These are phyloP conservation scores for Dipodascus albidus DNA, from an alignment of 805 yeast genomes.

Conservation along the genomic window DNA sequence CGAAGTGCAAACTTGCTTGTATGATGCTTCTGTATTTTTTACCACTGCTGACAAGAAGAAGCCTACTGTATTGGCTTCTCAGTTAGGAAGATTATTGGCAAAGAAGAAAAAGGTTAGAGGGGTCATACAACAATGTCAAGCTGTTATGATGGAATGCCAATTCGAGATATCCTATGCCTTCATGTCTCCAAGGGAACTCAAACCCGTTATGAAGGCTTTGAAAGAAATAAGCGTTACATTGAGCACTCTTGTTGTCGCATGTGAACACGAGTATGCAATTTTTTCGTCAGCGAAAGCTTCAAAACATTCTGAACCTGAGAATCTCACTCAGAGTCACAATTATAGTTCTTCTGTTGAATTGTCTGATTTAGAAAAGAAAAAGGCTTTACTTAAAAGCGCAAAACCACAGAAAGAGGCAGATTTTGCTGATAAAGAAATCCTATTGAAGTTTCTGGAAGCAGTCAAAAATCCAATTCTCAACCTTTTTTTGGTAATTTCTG, in stretches of 20 bases:
- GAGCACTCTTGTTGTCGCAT: slow-evolving; percentile 36
- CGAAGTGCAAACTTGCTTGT: slow-evolving; percentile 31
- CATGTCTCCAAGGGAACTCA: slow-evolving; percentile 33
- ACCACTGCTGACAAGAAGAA: slow-evolving; percentile 5
- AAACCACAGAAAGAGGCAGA: slow-evolving; percentile 26
- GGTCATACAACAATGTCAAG: slow-evolving; percentile 27
- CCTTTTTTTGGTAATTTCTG: slow-evolving; percentile 27
- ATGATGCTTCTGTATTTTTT: slow-evolving; percentile 31
- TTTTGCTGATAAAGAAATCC: slow-evolving; percentile 26
- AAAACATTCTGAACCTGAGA: neutral
- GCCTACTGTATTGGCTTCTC: slow-evolving; percentile 12
- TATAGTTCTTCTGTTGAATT: neutral
- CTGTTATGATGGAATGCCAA: slow-evolving; percentile 35
- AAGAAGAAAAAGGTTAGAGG: slow-evolving; percentile 25
- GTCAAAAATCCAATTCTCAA: slow-evolving; percentile 25
- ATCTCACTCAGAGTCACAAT: neutral
- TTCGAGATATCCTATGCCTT: slow-evolving; percentile 40
- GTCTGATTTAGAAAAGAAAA: slow-evolving; percentile 1
- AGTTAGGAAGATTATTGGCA: slow-evolving; percentile 26
- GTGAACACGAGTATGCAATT: slow-evolving; percentile 34
- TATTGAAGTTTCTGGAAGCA: slow-evolving; percentile 23
- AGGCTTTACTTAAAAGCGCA: slow-evolving; percentile 8
- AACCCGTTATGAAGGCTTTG: slow-evolving; percentile 26
- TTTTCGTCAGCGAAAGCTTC: slow-evolving; percentile 14
- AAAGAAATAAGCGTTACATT: slow-evolving; percentile 25